phyloP scores from a whole-genome alignment of 2,329 filamentous ascomycete genomes.

The Xylaria sp. region DNA sequence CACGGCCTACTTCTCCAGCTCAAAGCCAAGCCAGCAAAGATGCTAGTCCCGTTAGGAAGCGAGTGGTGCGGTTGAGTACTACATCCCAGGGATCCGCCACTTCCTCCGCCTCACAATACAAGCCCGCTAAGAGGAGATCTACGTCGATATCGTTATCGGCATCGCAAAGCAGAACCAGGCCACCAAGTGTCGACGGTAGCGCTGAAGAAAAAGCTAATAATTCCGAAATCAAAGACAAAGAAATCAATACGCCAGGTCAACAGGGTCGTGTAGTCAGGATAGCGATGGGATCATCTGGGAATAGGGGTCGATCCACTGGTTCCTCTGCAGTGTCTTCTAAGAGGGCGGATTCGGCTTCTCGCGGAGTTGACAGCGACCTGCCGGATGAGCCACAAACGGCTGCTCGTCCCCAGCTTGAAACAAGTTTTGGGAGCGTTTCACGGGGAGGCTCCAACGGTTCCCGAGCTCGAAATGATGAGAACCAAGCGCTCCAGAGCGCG shows the following conservation, averaged over 20 bases:
- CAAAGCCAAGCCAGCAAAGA: conserved; percentile 56
- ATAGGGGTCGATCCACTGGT: conserved; percentile 50
- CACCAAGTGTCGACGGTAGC: conserved; percentile 55
- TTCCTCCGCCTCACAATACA: conserved; percentile 40
- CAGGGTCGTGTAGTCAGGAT: conserved; percentile 65
- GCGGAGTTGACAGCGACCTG: conserved; percentile 55
- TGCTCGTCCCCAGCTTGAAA: conserved; percentile 57
- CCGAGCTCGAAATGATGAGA: conserved; percentile 67
- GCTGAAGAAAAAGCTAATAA: conserved; percentile 53
- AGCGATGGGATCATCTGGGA: conserved; percentile 61
- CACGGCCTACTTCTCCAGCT: conserved; percentile 56
- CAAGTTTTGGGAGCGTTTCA: conserved; percentile 63
- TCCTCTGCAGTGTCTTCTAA: conserved; percentile 52
- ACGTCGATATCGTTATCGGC: conserved; percentile 51
- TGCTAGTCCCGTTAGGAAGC: conserved; percentile 64
- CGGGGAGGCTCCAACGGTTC: conserved; percentile 62
- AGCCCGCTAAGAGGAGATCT: conserved; percentile 58
- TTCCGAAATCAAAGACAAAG: conserved; percentile 49
- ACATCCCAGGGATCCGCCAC: conserved; percentile 50
- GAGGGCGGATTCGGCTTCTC: conserved; percentile 45
- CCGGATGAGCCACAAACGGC: conserved; percentile 62
- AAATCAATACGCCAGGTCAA: conserved; percentile 65
- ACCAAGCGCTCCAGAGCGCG: conserved; percentile 74
- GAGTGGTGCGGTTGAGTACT: conserved; percentile 67
- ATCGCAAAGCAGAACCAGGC: conserved; percentile 53